phyloP scores from a whole-genome alignment of 306 rosid species.

The Citrullus mucosospermus region DNA sequence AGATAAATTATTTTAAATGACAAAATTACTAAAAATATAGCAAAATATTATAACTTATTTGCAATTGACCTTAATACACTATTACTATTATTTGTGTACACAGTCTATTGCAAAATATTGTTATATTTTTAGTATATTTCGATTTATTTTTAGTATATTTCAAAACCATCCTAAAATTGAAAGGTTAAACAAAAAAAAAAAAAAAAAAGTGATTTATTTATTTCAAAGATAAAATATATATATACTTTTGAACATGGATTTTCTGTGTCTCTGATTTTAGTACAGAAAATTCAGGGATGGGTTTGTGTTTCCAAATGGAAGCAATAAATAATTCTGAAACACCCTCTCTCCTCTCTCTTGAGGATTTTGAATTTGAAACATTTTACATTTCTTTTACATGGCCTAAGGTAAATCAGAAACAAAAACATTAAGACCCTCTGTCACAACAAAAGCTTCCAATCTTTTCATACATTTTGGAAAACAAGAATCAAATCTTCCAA shows the following conservation, averaged over 20 bases:
- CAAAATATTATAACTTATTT: too few relatives aligned
- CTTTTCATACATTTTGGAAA: background rate
- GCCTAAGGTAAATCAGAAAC: background rate
- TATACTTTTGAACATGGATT: background rate
- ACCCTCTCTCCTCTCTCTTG: background rate
- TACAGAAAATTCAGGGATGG: background rate
- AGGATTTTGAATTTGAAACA: background rate
- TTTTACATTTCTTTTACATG: background rate
- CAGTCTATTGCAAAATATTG: too few relatives aligned
- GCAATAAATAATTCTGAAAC: background rate
- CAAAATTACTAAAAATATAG: too few relatives aligned
- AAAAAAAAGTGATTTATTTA: too few relatives aligned
- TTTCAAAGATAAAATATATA: too few relatives aligned
- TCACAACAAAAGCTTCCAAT: background rate
- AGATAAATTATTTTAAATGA: too few relatives aligned
- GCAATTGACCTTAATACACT: too few relatives aligned
- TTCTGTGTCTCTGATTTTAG: background rate
- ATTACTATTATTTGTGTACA: too few relatives aligned
- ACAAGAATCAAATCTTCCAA: background rate
- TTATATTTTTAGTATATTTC: too few relatives aligned
- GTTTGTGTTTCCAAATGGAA: background rate
- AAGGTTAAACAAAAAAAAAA: too few relatives aligned
- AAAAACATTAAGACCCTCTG: background rate
- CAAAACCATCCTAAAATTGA: too few relatives aligned
- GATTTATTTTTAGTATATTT: too few relatives aligned